These are phyloP conservation scores for Elsinoe arachidis DNA, from an alignment of 2,329 filamentous ascomycete species.

Conservation along the genomic window DNA sequence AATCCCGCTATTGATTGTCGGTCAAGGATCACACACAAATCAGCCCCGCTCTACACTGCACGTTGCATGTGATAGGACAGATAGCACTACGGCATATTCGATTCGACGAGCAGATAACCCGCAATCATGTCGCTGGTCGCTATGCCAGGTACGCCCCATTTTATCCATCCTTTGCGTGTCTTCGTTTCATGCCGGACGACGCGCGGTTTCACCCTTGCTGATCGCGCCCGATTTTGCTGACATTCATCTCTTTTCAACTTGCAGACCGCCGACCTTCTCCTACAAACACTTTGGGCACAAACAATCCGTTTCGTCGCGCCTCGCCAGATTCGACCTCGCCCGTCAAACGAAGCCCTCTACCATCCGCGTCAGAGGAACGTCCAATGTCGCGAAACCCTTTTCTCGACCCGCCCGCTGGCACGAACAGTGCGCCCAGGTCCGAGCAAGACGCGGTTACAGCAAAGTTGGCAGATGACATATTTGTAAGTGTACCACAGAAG, in stretches of 20 bases:
- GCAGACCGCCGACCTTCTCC: slow-evolving; percentile 13
- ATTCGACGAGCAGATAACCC: neutral
- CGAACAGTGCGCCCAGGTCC: slow-evolving; percentile 18
- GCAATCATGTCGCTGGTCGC: slow-evolving; percentile 12
- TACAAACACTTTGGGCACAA: slow-evolving; percentile 52
- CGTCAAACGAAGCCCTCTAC: slow-evolving; percentile 24
- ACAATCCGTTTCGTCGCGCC: slow-evolving; percentile 69
- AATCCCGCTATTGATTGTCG: neutral
- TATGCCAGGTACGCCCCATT: slow-evolving; percentile 11
- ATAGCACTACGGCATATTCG: neutral
- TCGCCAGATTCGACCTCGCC: slow-evolving; percentile 42
- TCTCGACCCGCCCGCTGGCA: slow-evolving; percentile 39
- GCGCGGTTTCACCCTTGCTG: slow-evolving; percentile 15
- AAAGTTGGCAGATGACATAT: slow-evolving; percentile 59
- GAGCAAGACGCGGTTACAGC: slow-evolving; percentile 37
- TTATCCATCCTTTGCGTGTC: neutral
- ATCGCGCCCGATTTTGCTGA: slow-evolving; percentile 11
- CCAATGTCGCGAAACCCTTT: slow-evolving; percentile 67
- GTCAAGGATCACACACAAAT: neutral
- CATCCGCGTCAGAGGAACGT: slow-evolving; percentile 50
- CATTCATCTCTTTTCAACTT: slow-evolving; percentile 6
- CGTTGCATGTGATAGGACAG: neutral
- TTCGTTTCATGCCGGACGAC: slow-evolving; percentile 11
- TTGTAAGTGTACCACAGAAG: slow-evolving; percentile 51
- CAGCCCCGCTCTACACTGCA: slow-evolving; percentile 1